Conservation (phyloP, 331 rosid genomes). For the Arachis monticola region DNA sequence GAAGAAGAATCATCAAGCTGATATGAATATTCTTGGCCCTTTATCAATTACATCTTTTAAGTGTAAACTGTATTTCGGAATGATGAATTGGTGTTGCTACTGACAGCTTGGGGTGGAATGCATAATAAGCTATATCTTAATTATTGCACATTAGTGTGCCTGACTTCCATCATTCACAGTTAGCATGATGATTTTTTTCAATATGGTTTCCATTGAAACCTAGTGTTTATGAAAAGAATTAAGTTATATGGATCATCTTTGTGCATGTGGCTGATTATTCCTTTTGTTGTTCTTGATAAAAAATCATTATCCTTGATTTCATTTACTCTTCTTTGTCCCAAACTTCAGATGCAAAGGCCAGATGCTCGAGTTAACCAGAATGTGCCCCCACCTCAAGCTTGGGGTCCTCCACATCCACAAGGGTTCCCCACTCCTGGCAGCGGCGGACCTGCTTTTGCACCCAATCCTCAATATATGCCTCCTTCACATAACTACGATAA, state of each 20-base stretch:
- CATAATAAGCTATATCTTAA: slow-evolving; percentile 4
- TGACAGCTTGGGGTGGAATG: slow-evolving; percentile 13
- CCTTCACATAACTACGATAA: slow-evolving; percentile 55
- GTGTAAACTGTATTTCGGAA: slow-evolving; percentile 10
- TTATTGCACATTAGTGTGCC: slow-evolving; percentile 11
- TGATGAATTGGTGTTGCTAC: slow-evolving; percentile 13
- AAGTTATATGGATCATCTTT: slow-evolving; percentile 10
- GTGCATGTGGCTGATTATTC: slow-evolving; percentile 16
- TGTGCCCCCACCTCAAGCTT: slow-evolving; percentile 56
- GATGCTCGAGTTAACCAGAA: slow-evolving; percentile 54
- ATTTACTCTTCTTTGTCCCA: background rate
- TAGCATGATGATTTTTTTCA: background rate
- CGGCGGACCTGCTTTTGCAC: slow-evolving; percentile 57
- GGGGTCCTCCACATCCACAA: slow-evolving; percentile 66
- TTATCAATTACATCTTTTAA: slow-evolving; percentile 13
- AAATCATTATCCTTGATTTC: background rate
- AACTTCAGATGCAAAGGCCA: slow-evolving; percentile 57
- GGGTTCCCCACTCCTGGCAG: slow-evolving; percentile 51
- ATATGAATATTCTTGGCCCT: slow-evolving; percentile 19
- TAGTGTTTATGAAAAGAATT: background rate
- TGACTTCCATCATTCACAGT: background rate
- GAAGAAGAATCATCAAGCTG: slow-evolving; percentile 6
- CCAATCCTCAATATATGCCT: slow-evolving; percentile 60
- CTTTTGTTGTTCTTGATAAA: background rate
- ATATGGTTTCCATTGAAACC: background rate